Base-by-base conservation (phyloP, 768 basidiomycete genomes). In the Clavulina sp. region DNA sequence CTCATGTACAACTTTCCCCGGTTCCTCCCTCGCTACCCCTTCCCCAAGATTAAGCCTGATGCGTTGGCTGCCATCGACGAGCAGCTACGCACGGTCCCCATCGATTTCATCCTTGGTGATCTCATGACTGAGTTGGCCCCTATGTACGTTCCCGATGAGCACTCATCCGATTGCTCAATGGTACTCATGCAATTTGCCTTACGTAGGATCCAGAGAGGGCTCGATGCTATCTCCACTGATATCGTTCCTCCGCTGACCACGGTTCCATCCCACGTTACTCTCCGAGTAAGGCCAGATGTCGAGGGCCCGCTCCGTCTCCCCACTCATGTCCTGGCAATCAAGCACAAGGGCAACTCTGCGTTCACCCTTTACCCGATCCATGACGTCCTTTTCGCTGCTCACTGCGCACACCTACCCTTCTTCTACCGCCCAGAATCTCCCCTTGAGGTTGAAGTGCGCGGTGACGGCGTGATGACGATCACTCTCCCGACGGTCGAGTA, bases 331-430 rank as follows among this genome's bases (percentile, higher is more conserved):
- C 61, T 70, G 54, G 66, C 54, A 3, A 56, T 67, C 41, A 60
- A 65, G n/a, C 54, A 52, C 30, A 26, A 23, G 48, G 62, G 52
- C 56, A 59, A 52, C 58, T 55, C 54, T 26, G 40, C 53, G 31
- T 54, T 58, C 52, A 55, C 54, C 6, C 68, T 86, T 49, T 78
- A 73, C 57, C 78, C 85, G 3, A 72, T 76, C 7, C 84, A 88
- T 64, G 74, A 76, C 31, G 64, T 84, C 49, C 69, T 86, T 40
- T 70, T 87, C 50, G 79, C 79, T 4, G 69, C 78, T 0, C 71
- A 82, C 60, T 87, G 81, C 61, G 66, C 82, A 18, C 69, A 73
- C 40, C 70, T 86, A 1, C 63, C 70, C 23, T 69, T 82, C 26
- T 73, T 77, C 0, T 57, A 68, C 5, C 76, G 80, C 1, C 64